These are phyloP conservation scores for Blastosporella zonata DNA, from an alignment of 1,284 basidiomycete species.

Conservation along the genomic window DNA sequence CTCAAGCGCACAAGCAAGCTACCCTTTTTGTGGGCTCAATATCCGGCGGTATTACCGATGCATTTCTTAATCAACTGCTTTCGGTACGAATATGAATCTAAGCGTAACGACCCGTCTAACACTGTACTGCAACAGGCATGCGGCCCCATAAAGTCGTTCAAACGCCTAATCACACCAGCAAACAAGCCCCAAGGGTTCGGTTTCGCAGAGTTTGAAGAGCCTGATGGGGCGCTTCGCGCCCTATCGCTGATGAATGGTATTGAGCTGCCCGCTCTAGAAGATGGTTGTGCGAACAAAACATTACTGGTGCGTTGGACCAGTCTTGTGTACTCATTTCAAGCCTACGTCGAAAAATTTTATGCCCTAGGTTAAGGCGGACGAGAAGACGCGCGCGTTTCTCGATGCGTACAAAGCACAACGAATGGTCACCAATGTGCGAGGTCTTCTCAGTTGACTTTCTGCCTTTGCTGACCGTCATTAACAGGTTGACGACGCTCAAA, in stretches of 20 bases:
- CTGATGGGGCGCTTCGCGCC: conserved; percentile 83
- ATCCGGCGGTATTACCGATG: conserved; percentile 86
- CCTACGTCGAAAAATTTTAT: conserved; percentile 32
- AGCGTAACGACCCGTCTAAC: not conserved
- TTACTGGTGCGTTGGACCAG: conserved; percentile 62
- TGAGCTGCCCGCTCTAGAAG: conserved; percentile 84
- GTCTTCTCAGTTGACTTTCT: not conserved
- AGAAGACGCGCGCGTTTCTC: conserved; percentile 85
- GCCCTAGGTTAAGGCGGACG: conserved; percentile 84
- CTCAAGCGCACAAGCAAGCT: conserved; percentile 55
- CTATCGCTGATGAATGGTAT: conserved; percentile 78
- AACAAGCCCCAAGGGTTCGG: conserved; percentile 95
- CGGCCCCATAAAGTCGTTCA: conserved; percentile 84
- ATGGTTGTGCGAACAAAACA: conserved; percentile 82
- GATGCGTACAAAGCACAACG: conserved; percentile 81
- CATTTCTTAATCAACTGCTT: conserved; percentile 75
- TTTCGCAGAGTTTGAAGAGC: conserved; percentile 90
- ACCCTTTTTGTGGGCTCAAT: conserved; percentile 94
- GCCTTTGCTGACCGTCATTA: conserved; percentile 4
- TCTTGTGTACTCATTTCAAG: conserved; percentile 26
- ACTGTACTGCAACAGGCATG: conserved; percentile 61
- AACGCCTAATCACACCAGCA: conserved; percentile 83
- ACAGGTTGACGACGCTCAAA: conserved; percentile 60
- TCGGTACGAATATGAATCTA: conserved; percentile 51
- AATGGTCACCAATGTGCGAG: conserved; percentile 74